Evolutionary conservation across 805 yeast genomes (phyloP), one percentile per base, ranked within the genome.

Genomic region (Peterozyma xylosa): DNA sequence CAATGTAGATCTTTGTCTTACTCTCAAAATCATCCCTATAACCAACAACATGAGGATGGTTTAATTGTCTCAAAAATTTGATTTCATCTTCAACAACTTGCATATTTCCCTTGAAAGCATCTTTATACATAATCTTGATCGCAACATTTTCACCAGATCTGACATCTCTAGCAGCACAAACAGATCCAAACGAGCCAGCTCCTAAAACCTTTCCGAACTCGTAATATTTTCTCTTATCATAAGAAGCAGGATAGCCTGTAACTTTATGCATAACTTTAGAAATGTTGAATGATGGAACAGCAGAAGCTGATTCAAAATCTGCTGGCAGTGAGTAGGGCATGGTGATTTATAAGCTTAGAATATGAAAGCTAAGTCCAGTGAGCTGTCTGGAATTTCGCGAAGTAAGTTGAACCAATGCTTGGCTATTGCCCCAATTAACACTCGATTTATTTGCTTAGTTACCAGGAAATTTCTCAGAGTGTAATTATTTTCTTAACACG

Each of bases 141-240:
- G 98, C 98, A 13, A 89, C 96, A 46, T 84, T 80, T 53, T 87
- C 88, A 21, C 66, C 64, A 10, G 70, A 66, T 32, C 47, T 54
- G 50, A 63, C 64, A 45, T 66, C 64, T 32, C 66, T 54, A 2
- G 96, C 98, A 50, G 76, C 74, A 53, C 96, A 73, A 3, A 91
- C 98, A 2, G 91, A 82, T 35, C 99, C 98, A 63, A 88, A 93
- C 1, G 95, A 78, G 5, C 99, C 98, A 0, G 97, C 97, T 9
- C 98, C 98, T 11, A 90, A 65, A 0, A 96, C 87, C 47, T 76
- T 78, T 11, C 90, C 91, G 59, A 89, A 86, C 9, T 80, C 76
- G 56, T 87, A 90, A 47, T 76, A 70, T 39, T 71, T 61, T 63
- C 88, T 87, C 55, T 86, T 76, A 36, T 71, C 56, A 53, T 82